Evolutionary conservation across 495 filamentous ascomycete species (phyloP).

Genomic region (Parathielavia hyrcaniae): DNA sequence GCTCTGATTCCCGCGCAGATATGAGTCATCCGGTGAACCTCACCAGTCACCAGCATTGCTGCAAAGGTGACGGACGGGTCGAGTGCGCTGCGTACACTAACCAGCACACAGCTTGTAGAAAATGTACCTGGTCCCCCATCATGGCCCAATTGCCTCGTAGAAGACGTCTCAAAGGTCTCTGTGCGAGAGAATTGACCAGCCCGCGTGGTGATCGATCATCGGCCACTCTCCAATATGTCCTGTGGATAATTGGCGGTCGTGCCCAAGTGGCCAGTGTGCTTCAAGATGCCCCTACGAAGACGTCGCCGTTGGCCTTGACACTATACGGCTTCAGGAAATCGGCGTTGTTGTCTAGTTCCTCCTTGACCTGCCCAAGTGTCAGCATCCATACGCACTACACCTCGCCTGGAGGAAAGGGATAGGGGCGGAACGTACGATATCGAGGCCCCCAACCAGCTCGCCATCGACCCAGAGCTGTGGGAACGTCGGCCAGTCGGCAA

Average conservation of each 20-base stretch:
- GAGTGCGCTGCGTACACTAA: background rate
- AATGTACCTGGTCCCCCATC: too few relatives aligned
- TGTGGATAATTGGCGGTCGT: too few relatives aligned
- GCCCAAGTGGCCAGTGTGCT: background rate
- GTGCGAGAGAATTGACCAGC: background rate
- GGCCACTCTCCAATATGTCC: background rate
- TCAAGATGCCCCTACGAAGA: constrained; percentile 26
- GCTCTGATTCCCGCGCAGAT: background rate
- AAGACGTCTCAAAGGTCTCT: background rate
- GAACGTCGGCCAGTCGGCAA: constrained; percentile 95
- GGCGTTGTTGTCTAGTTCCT: constrained; percentile 38
- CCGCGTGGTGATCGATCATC: background rate
- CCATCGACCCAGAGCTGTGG: constrained; percentile 82
- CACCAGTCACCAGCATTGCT: background rate
- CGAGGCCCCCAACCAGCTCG: constrained; percentile 83
- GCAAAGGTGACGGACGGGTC: background rate
- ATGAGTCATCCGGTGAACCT: background rate
- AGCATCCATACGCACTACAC: constrained; percentile 4
- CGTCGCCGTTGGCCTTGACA: constrained; percentile 40
- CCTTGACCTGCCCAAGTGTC: constrained; percentile 33
- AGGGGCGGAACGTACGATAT: constrained; percentile 67
- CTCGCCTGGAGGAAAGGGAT: too few relatives aligned
- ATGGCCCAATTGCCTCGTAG: background rate
- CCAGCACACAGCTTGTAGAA: background rate
- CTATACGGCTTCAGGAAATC: constrained; percentile 70